Percentiles rank a stretch among this genome's conserved stretches.
Conservation (phyloP, 495 filamentous ascomycete genomes). For the Immersiella caudata region DNA sequence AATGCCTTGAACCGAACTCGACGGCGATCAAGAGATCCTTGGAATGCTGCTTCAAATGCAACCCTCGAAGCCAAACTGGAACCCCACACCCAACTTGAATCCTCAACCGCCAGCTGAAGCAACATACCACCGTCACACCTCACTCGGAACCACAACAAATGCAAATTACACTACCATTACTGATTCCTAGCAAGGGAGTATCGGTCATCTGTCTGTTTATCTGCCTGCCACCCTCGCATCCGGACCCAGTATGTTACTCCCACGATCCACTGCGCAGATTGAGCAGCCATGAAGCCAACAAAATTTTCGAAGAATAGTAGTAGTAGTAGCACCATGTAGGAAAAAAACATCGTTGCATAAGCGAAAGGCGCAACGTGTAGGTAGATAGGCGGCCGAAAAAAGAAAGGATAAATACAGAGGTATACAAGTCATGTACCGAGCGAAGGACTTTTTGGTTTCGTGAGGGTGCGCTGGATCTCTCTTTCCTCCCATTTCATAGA, state of each 20-base stretch:
- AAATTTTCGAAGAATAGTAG: background rate
- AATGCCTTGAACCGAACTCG: no score
- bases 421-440: background rate
- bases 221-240: no score
- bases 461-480: background rate
- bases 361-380: conserved; percentile 1
- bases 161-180: background rate
- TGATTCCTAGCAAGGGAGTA: background rate
- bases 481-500: background rate
- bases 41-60: no score
- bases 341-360: background rate
- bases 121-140: no score
- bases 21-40: no score
- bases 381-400: background rate
- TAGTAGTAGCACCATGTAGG: background rate
- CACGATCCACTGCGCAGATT: no score
- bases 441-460: background rate
- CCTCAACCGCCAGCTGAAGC: no score
- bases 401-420: background rate
- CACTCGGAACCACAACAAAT: background rate
- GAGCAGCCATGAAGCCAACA: background rate
- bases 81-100: no score
- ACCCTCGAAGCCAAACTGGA: no score
- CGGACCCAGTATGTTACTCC: no score
- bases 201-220: background rate